These are phyloP conservation scores for Calocybe gambosa DNA, from an alignment of 1,284 basidiomycete genomes.

Conservation along the genomic window DNA sequence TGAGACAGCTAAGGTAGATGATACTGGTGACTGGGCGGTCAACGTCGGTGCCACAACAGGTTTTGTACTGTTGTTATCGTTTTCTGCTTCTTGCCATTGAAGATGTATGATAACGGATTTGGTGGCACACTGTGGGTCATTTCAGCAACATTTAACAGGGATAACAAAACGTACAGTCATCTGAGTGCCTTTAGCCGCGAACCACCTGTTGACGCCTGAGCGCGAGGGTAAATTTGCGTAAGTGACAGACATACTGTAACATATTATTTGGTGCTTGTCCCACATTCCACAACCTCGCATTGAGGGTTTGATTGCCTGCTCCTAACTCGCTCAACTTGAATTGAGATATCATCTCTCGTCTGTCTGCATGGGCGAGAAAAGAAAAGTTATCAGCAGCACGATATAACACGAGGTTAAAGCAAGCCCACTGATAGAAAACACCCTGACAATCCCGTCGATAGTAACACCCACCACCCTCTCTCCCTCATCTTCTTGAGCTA, in stretches of 20 bases:
- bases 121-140: slow-evolving; percentile 66
- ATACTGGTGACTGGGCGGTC: slow-evolving; percentile 16
- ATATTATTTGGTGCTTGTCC: slow-evolving; percentile 76
- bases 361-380: slow-evolving; percentile 31
- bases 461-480: slow-evolving; percentile 84
- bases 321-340: slow-evolving; percentile 82
- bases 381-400: slow-evolving; percentile 5
- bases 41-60: slow-evolving; percentile 14
- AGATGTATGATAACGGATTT: slow-evolving; percentile 84
- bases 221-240: neutral
- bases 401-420: neutral
- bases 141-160: neutral
- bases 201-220: slow-evolving; percentile 51
- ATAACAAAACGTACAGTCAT: slow-evolving; percentile 63
- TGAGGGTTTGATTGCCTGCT: slow-evolving; percentile 57
- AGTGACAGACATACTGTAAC: slow-evolving; percentile 53
- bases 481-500: slow-evolving; percentile 56
- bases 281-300: slow-evolving; percentile 64
- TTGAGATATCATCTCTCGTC: slow-evolving; percentile 85
- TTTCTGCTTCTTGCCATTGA: slow-evolving; percentile 76
- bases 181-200: slow-evolving; percentile 83
- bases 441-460: slow-evolving; percentile 86
- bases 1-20: slow-evolving; percentile 8
- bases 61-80: slow-evolving; percentile 21
- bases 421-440: slow-evolving; percentile 78